Evolutionary conservation across 1,284 basidiomycete species (phyloP).

Genomic region (Ustilago shanxiensis): DNA sequence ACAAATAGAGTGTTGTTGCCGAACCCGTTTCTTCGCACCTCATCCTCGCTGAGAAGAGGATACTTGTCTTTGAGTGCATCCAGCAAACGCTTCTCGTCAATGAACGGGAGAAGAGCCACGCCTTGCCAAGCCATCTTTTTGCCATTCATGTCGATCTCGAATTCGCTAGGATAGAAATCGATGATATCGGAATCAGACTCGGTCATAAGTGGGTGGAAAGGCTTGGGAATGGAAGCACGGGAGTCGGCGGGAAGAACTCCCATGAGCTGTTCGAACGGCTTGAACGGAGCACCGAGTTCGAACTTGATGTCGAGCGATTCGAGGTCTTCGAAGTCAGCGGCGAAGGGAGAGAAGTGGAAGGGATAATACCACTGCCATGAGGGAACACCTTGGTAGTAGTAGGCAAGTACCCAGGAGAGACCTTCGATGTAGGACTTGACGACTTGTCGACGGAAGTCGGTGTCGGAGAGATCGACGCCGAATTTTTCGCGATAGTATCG

Average conservation of each 20-base stretch:
- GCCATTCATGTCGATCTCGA: constrained; percentile 99
- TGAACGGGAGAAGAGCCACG: constrained; percentile 95
- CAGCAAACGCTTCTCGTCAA: constrained; percentile 80
- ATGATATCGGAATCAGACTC: constrained; percentile 89
- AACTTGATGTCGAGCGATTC: constrained; percentile 84
- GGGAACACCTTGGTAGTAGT: constrained; percentile 96
- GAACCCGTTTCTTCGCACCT: constrained; percentile 85
- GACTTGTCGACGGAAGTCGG: constrained; percentile 81
- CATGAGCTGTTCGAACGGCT: constrained; percentile 97
- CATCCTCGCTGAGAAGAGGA: constrained; percentile 81
- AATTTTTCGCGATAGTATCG: constrained; percentile 97
- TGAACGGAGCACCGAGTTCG: constrained; percentile 86
- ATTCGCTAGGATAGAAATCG: constrained; percentile 93
- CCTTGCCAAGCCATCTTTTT: constrained; percentile 99
- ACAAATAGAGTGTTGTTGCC: constrained; percentile 88
- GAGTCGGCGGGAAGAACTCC: constrained; percentile 95
- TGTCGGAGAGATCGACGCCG: constrained; percentile 80
- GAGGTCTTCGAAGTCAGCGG: constrained; percentile 86
- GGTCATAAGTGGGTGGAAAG: constrained; percentile 90
- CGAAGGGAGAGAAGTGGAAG: constrained; percentile 98
- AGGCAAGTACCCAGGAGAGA: constrained; percentile 93
- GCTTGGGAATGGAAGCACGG: constrained; percentile 85
- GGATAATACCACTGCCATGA: constrained; percentile 99
- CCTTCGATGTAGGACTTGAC: constrained; percentile 91
- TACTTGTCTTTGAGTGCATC: constrained; percentile 85